Conservation (phyloP, 1,284 basidiomycete species). For the Tilletia indica region DNA sequence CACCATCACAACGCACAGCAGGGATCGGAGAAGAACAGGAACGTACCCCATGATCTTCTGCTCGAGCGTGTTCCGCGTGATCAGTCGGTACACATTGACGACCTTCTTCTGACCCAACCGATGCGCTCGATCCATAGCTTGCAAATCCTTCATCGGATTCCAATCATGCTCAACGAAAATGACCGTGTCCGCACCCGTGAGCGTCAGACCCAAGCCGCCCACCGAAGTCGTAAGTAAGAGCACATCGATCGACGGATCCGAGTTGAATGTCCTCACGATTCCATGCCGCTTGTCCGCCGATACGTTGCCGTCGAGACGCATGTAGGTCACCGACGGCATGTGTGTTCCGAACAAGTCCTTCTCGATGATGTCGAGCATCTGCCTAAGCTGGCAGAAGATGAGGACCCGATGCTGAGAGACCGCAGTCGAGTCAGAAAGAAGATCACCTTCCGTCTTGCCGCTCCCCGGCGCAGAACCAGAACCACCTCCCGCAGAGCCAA, state of each 20-base stretch:
- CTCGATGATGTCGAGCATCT: slow-evolving; percentile 98
- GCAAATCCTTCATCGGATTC: slow-evolving; percentile 99
- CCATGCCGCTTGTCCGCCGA: slow-evolving; percentile 47
- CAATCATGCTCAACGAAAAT: slow-evolving; percentile 99
- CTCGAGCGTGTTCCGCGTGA: slow-evolving; percentile 94
- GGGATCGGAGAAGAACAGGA: too few relatives aligned
- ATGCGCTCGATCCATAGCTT: slow-evolving; percentile 99
- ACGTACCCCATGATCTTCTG: slow-evolving; percentile 93
- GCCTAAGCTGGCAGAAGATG: slow-evolving; percentile 98
- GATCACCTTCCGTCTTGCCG: slow-evolving; percentile 58
- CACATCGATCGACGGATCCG: slow-evolving; percentile 95
- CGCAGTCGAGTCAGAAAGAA: slow-evolving; percentile 60
- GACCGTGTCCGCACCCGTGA: slow-evolving; percentile 97
- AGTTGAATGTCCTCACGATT: slow-evolving; percentile 96
- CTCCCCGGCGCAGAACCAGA: slow-evolving; percentile 47
- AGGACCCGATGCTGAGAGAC: slow-evolving; percentile 95
- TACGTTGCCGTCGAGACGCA: slow-evolving; percentile 78
- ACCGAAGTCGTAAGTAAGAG: slow-evolving; percentile 93
- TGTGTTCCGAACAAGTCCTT: slow-evolving; percentile 82
- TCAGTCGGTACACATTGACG: slow-evolving; percentile 95
- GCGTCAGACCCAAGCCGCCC: slow-evolving; percentile 88
- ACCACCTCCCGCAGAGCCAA: slow-evolving; percentile 43
- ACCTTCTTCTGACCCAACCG: slow-evolving; percentile 98
- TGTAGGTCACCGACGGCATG: slow-evolving; percentile 95
- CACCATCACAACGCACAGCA: background rate